phyloP scores from a whole-genome alignment of 139 green algal genomes.

The Closterium sp. region DNA sequence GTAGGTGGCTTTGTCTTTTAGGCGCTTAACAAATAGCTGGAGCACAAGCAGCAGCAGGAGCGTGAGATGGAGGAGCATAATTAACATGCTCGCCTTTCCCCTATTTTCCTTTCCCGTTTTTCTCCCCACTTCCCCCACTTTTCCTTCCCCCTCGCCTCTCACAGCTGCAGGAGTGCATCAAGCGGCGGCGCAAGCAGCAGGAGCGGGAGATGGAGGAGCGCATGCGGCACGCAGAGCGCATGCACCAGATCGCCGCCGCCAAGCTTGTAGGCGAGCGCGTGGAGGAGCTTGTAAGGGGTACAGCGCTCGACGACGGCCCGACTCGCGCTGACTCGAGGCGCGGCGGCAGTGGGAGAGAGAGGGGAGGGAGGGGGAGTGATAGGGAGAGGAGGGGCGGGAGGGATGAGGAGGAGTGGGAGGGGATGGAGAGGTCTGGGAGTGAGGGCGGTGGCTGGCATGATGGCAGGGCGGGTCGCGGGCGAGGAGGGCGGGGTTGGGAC shows the following conservation, averaged over 20 bases:
- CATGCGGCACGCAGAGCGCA: not conserved
- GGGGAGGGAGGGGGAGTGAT: not conserved
- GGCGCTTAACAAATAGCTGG: not conserved
- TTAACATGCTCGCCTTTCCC: too few species aligned
- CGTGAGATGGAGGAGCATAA: not conserved
- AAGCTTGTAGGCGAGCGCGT: constrained; percentile 8
- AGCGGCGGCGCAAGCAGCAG: not conserved
- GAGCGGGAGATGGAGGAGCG: constrained; percentile 15
- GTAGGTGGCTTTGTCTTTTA: not conserved
- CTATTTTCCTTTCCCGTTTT: too few species aligned
- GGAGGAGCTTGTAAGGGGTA: not conserved
- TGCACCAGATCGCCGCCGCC: constrained; percentile 6
- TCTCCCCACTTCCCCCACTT: too few species aligned
- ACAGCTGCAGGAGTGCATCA: constrained; percentile 19
- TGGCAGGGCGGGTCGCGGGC: not conserved
- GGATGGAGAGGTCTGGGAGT: not conserved
- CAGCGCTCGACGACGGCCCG: not conserved
- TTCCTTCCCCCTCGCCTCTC: too few species aligned
- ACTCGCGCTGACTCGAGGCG: not conserved
- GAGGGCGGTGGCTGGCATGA: not conserved
- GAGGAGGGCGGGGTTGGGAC: not conserved
- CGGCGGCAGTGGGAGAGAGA: not conserved
- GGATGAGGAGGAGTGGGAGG: not conserved
- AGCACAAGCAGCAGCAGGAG: not conserved
- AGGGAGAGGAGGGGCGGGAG: not conserved